Conservation (phyloP, 768 basidiomycete genomes). For the Tremella fuciformis region DNA sequence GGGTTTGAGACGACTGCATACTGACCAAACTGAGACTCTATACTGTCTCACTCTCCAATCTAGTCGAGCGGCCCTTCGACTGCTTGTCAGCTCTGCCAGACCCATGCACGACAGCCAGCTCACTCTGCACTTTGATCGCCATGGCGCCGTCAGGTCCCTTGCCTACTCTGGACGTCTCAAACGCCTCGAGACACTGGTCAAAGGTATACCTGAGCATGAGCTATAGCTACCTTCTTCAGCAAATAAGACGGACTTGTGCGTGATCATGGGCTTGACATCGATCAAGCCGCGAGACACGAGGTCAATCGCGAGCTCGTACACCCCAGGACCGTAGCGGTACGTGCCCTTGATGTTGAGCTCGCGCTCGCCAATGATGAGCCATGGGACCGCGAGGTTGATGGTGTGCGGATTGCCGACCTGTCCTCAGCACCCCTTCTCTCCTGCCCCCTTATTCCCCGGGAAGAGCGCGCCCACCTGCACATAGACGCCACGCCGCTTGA, state of each 20-base stretch:
- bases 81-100: too few relatives aligned
- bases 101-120: neutral
- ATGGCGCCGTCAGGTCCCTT: slow-evolving; percentile 76
- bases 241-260: slow-evolving; percentile 61
- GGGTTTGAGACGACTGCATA: too few relatives aligned
- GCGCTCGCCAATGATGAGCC: slow-evolving; percentile 10
- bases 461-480: slow-evolving; percentile 10
- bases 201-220: slow-evolving; percentile 64
- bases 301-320: slow-evolving; percentile 68
- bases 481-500: slow-evolving; percentile 53
- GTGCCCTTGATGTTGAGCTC: slow-evolving; percentile 13
- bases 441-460: neutral
- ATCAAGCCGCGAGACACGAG: slow-evolving; percentile 77
- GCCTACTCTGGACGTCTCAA: slow-evolving; percentile 72
- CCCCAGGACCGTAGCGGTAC: slow-evolving; percentile 33
- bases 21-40: too few relatives aligned
- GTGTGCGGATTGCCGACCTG: slow-evolving; percentile 4
- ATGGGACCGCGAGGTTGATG: slow-evolving; percentile 6
- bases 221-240: too few relatives aligned
- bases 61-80: too few relatives aligned
- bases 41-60: too few relatives aligned
- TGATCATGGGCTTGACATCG: slow-evolving; percentile 81
- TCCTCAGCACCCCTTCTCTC: slow-evolving; percentile 1
- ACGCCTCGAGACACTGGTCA: slow-evolving; percentile 70
- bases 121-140: neutral